A percentile compares a stretch with the other conserved stretches of the same genome.
Conservation (phyloP, 2,329 filamentous ascomycete species). For the Daldinia sp. region DNA sequence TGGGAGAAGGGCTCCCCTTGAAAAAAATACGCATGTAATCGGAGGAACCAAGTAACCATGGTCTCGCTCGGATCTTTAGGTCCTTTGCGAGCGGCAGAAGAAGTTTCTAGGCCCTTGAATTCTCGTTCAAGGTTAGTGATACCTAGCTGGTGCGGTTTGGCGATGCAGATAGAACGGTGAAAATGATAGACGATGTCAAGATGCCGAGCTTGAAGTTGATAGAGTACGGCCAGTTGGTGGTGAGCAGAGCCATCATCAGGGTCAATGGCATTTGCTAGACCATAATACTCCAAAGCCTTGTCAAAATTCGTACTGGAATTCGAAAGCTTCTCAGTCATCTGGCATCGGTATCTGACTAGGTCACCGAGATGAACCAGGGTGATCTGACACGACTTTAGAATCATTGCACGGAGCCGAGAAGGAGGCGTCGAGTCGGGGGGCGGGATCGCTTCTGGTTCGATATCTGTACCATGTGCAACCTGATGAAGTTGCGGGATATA, state of each 20-base stretch:
- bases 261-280: slow-evolving; percentile 78
- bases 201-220: slow-evolving; percentile 78
- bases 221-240: slow-evolving; percentile 90
- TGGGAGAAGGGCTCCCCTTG: slow-evolving; percentile 77
- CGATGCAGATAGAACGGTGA: slow-evolving; percentile 80
- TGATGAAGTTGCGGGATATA: slow-evolving; percentile 60
- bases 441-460: slow-evolving; percentile 53
- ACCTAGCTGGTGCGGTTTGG: slow-evolving; percentile 78
- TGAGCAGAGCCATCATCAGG: slow-evolving; percentile 83
- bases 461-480: slow-evolving; percentile 53
- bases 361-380: slow-evolving; percentile 90
- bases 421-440: slow-evolving; percentile 54
- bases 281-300: slow-evolving; percentile 83
- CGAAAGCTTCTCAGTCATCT: slow-evolving; percentile 70
- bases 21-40: slow-evolving; percentile 85
- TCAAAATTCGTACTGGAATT: slow-evolving; percentile 76
- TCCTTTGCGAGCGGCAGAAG: slow-evolving; percentile 46
- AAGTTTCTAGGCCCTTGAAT: slow-evolving; percentile 66
- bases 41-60: slow-evolving; percentile 82
- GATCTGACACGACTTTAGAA: slow-evolving; percentile 79
- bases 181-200: slow-evolving; percentile 89
- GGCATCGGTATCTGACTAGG: slow-evolving; percentile 83
- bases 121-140: slow-evolving; percentile 80
- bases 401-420: slow-evolving; percentile 60
- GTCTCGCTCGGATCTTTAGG: slow-evolving; percentile 66